These are phyloP conservation scores for Gracilaria domingensis DNA, from an alignment of 23 red algal species.

Conservation along the genomic window DNA sequence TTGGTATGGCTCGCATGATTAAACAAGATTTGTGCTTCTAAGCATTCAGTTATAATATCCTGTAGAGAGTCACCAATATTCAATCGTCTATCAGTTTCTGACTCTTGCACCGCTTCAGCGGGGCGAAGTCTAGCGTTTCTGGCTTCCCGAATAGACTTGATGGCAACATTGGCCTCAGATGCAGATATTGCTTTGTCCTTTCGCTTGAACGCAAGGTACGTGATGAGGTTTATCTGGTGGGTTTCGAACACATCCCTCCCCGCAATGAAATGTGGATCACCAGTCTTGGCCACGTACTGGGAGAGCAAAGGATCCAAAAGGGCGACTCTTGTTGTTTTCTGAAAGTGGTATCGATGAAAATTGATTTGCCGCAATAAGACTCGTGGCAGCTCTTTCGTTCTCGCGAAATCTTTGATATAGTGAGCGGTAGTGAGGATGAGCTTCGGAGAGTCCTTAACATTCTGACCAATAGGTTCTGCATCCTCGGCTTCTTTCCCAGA, in stretches of 20 bases:
- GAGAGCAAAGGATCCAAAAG: slow-evolving; percentile 15
- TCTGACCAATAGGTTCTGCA: not conserved
- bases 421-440: not conserved
- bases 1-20: not conserved
- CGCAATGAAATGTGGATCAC: not conserved
- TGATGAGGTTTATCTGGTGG: slow-evolving; percentile 63
- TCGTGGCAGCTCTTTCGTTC: slow-evolving; percentile 26
- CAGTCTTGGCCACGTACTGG: not conserved
- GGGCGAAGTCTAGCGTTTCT: not conserved
- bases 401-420: slow-evolving; percentile 42
- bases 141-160: slow-evolving; percentile 30
- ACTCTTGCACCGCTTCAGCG: not conserved
- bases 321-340: not conserved
- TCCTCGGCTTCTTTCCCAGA: not conserved
- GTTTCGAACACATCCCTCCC: slow-evolving; percentile 38
- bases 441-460: slow-evolving; percentile 6
- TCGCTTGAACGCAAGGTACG: slow-evolving; percentile 54
- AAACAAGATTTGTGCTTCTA: not conserved
- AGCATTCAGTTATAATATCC: not conserved
- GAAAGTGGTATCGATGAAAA: slow-evolving; percentile 70
- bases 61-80: not conserved
- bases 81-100: no score
- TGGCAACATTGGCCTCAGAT: slow-evolving; percentile 33
- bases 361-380: slow-evolving; percentile 59
- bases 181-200: slow-evolving; percentile 54